phyloP scores from a whole-genome alignment of 139 green algal species.

The Spirogloea muscicola region DNA sequence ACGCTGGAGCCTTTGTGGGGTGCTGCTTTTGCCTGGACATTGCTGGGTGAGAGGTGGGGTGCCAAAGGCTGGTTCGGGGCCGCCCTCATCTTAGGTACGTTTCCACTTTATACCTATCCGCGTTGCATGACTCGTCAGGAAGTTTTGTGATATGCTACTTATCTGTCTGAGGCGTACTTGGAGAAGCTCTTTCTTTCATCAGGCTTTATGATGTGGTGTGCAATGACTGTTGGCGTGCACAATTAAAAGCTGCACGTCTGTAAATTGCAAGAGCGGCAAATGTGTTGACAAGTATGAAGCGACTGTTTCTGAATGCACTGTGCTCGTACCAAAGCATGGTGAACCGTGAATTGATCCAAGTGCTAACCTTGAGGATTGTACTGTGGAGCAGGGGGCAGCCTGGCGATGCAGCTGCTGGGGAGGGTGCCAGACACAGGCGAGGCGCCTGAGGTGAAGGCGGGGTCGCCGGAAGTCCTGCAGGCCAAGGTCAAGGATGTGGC shows the following conservation, averaged over 20 bases:
- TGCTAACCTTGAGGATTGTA: no score
- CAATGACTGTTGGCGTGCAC: not conserved
- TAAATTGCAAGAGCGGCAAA: no score
- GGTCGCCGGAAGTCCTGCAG: no score
- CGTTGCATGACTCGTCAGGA: no score
- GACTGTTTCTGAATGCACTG: no score
- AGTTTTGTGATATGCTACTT: no score
- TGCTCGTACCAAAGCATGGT: not conserved
- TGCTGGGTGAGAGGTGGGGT: slow-evolving; percentile 60
- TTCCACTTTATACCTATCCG: no score
- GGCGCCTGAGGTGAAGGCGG: slow-evolving; percentile 3
- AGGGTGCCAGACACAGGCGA: not conserved
- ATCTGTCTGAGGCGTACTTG: not conserved
- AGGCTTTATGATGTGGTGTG: not conserved
- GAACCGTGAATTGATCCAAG: no score
- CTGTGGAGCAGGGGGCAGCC: slow-evolving; percentile 18
- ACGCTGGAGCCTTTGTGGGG: slow-evolving; percentile 64
- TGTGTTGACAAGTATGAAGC: no score
- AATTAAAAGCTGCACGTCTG: not conserved
- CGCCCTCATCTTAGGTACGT: slow-evolving; percentile 47
- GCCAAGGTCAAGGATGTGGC: no score
- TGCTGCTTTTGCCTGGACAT: slow-evolving; percentile 53
- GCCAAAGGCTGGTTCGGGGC: slow-evolving; percentile 54
- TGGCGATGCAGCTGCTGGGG: slow-evolving; percentile 32
- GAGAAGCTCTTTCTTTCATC: not conserved